Percentiles rank a stretch among this genome's conserved stretches.
phyloP scores from a whole-genome alignment of 192 early-diverging fungal species.

The Coemansia reversa region DNA sequence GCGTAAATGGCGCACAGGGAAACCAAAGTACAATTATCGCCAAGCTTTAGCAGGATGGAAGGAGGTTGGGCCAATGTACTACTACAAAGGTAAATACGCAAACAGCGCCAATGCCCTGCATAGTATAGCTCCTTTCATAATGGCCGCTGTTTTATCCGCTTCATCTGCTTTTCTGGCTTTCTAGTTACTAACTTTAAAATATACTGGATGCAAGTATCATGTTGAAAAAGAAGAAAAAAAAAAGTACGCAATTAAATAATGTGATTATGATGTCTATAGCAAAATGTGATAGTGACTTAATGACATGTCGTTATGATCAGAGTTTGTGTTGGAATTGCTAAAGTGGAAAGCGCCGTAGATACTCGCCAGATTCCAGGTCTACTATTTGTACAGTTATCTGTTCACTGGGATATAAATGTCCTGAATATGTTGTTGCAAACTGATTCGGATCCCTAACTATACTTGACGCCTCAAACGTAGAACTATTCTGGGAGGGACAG shows the following conservation, averaged over 20 bases:
- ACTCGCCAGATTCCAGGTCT: constrained; percentile 45
- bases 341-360: constrained; percentile 25
- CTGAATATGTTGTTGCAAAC: constrained; percentile 27
- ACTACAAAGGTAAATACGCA: constrained; percentile 48
- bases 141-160: not conserved
- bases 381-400: constrained; percentile 32
- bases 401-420: constrained; percentile 25
- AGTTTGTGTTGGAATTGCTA: not conserved
- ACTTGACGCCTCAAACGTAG: not conserved
- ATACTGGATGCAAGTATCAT: too few relatives aligned
- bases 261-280: not conserved
- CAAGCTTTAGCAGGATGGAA: constrained; percentile 48
- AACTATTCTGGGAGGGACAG: not conserved
- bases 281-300: too few relatives aligned
- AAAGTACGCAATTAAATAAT: not conserved
- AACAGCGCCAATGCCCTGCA: constrained; percentile 16
- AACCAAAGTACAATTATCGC: constrained; percentile 46
- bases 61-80: constrained; percentile 46
- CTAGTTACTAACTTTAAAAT: too few relatives aligned
- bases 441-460: constrained; percentile 3
- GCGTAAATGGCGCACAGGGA: constrained; percentile 47
- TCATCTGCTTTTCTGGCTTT: not conserved
- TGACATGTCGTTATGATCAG: too few relatives aligned
- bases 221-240: too few relatives aligned
- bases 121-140: not conserved